Evolutionary conservation across 2,329 filamentous ascomycete genomes (phyloP).

Genomic region (Dothistroma septosporum): DNA sequence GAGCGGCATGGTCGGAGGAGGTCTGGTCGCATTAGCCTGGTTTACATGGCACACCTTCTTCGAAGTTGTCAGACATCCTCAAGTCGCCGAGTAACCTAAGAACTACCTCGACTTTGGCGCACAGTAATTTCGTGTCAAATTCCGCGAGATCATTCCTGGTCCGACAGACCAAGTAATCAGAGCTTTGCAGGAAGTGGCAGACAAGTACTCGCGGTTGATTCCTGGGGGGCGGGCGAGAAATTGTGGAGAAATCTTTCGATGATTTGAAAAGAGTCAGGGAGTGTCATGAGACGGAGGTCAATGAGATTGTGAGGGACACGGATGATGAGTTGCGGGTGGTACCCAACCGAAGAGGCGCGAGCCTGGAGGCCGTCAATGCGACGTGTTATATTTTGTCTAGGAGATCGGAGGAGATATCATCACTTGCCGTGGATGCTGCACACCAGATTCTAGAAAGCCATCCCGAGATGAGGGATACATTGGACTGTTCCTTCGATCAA

Average conservation of each 20-base stretch:
- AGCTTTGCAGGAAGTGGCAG: constrained; percentile 61
- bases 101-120: constrained; percentile 48
- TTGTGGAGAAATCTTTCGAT: constrained; percentile 65
- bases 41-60: constrained; percentile 2
- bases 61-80: neutral
- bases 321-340: constrained; percentile 63
- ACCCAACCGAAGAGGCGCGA: constrained; percentile 55
- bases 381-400: constrained; percentile 61
- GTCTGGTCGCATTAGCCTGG: constrained; percentile 2
- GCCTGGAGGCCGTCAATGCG: constrained; percentile 57
- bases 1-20: constrained; percentile 2
- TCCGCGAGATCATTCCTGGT: constrained; percentile 54
- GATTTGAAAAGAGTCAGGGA: constrained; percentile 64
- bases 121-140: constrained; percentile 48
- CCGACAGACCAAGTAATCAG: constrained; percentile 60
- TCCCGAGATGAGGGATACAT: constrained; percentile 65
- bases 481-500: constrained; percentile 64
- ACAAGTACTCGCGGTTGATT: constrained; percentile 66
- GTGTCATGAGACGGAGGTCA: constrained; percentile 65
- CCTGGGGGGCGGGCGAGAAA: constrained; percentile 65
- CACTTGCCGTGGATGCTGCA: constrained; percentile 59
- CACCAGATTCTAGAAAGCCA: constrained; percentile 67
- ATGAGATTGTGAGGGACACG: constrained; percentile 62
- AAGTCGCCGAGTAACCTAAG: neutral
- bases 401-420: constrained; percentile 56